Evolutionary conservation across 129 eudicot species (phyloP), one percentile per base, ranked within the genome.

Genomic region (Calendula officinalis): DNA sequence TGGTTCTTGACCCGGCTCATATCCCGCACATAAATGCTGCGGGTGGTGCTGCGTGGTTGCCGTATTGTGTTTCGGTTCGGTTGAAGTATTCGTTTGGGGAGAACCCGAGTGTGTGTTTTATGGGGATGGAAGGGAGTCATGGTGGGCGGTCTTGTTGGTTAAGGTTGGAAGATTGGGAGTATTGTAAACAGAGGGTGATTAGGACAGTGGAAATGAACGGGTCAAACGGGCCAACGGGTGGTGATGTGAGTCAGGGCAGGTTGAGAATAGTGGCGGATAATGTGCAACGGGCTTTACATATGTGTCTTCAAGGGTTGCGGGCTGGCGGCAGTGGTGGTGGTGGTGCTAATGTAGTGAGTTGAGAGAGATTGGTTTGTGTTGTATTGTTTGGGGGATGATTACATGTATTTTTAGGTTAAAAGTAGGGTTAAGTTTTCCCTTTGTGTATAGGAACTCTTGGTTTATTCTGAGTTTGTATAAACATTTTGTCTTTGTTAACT

Each of bases 31-130:
- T 83, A 36, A 92, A 88, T 45, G 96, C 99, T 13, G 96, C 96
- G 22, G 99, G 99, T 12, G 99, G 99, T 37, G 99, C 99, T 44
- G 96, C 99, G 16, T 92, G 99, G 99, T 78, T 92, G 82, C 96
- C 99, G 1, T 92, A 92, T 56, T 92, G 99, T 44, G 96, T 88
- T 27, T 92, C 99, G 4, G 92, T 92, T 53, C 79, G 96, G 72
- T 70, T 92, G 75, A 85, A 82, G 75, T 92, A 88, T 66, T 77
- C 79, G 16, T 92, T 88, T 73, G 89, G 89, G 9, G 99, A 92
- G 54, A 88, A 78, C 39, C 89, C 95, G 5, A 75, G 15, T 33
- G 95, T 92, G 10, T 36, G 84, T 13, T 92, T 92, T 77, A 56
- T 92, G 8, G 95, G 92, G 6, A 92, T 92, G 99, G 96, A 92